A percentile compares a stretch with the other conserved stretches of the same genome.
Evolutionary conservation across 352 stramenopile genomes (phyloP).

Genomic region (Phytophthora syringae): DNA sequence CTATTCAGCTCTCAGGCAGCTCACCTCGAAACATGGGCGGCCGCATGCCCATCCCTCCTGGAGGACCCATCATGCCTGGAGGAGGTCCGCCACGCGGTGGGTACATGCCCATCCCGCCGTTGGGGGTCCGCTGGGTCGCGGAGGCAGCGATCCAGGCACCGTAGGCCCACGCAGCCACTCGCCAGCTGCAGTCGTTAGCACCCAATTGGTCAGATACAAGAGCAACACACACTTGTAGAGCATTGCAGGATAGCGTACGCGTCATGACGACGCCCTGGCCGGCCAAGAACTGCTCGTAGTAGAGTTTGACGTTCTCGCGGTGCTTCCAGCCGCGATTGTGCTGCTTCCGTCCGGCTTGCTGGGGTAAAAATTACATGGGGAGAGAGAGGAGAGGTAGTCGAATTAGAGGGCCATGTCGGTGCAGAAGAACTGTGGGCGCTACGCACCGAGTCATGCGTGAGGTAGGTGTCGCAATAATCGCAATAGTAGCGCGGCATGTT

Average conservation of each 20-base stretch:
- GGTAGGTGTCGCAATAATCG: conserved; percentile 95
- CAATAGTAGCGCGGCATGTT: conserved; percentile 94
- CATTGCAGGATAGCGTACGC: conserved; percentile 44
- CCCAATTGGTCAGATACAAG: neutral
- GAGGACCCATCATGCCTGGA: conserved; percentile 79
- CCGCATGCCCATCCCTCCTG: conserved; percentile 58
- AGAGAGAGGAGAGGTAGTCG: conserved; percentile 14
- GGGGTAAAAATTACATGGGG: conserved; percentile 1
- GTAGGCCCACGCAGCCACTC: conserved; percentile 68
- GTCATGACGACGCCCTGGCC: conserved; percentile 81
- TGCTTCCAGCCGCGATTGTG: conserved; percentile 96
- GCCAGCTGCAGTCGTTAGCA: conserved; percentile 57
- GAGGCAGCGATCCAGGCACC: conserved; percentile 49
- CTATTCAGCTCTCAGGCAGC: neutral
- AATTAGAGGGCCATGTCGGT: neutral
- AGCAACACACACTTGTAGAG: neutral
- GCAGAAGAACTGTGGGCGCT: too few relatives aligned
- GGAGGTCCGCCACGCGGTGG: conserved; percentile 70
- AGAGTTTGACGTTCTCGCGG: conserved; percentile 94
- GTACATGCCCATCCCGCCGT: conserved; percentile 61
- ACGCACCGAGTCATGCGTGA: conserved; percentile 93
- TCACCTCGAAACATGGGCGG: conserved; percentile 72
- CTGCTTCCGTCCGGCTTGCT: conserved; percentile 93
- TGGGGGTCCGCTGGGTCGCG: conserved; percentile 44
- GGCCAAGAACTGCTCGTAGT: conserved; percentile 92